phyloP scores from a whole-genome alignment of 2,329 filamentous ascomycete genomes.

The Fusarium ambrosium region DNA sequence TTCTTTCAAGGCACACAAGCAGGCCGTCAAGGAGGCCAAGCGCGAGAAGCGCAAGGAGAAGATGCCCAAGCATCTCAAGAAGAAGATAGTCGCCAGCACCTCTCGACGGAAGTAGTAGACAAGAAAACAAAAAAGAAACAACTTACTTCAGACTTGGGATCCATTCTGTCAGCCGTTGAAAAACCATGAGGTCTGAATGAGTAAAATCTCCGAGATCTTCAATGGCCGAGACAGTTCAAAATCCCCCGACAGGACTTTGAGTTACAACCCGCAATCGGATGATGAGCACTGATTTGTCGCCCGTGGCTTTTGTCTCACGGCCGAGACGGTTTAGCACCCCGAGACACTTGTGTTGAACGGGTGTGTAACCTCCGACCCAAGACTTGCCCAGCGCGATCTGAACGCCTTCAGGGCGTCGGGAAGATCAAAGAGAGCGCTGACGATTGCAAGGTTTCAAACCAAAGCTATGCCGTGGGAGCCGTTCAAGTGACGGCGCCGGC shows the following conservation, averaged over 20 bases:
- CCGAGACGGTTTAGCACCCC: constrained; percentile 48
- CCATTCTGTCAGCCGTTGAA: constrained; percentile 12
- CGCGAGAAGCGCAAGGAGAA: constrained; percentile 93
- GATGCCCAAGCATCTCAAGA: constrained; percentile 97
- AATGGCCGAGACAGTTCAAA: constrained; percentile 10
- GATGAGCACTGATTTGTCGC: constrained; percentile 60
- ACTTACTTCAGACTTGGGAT: not conserved
- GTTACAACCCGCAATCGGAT: constrained; percentile 56
- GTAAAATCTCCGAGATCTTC: not conserved
- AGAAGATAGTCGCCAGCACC: constrained; percentile 78
- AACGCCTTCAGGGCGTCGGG: constrained; percentile 53
- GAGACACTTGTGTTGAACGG: not conserved
- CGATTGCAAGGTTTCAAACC: constrained; percentile 39
- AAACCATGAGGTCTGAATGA: constrained; percentile 14
- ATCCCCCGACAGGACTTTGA: not conserved
- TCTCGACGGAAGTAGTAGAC: constrained; percentile 73
- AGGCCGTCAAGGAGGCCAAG: constrained; percentile 94
- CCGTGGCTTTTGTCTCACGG: constrained; percentile 16
- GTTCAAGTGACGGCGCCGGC: constrained; percentile 24
- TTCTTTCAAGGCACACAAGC: constrained; percentile 74
- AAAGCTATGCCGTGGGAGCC: not conserved
- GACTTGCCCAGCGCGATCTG: constrained; percentile 54
- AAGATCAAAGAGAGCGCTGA: constrained; percentile 70
- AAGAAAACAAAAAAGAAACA: not conserved
- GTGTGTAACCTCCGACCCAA: constrained; percentile 34